These are phyloP conservation scores for Rhododendron simsii DNA, from an alignment of 148 eudicot species.

Conservation along the genomic window DNA sequence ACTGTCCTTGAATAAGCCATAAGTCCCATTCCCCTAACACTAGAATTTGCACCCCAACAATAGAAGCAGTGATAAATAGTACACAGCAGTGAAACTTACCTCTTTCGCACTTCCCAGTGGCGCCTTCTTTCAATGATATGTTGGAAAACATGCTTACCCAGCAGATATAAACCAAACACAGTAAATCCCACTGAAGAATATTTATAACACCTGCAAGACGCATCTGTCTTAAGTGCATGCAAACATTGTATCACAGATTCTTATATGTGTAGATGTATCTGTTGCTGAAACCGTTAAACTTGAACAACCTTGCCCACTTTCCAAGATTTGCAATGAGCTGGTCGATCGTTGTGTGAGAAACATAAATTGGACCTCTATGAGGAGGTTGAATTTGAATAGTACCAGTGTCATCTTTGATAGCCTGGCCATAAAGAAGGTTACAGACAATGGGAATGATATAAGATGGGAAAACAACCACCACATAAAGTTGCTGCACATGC, in stretches of 20 bases:
- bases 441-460: background rate
- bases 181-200: slow-evolving; percentile 82
- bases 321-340: slow-evolving; percentile 94
- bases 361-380: slow-evolving; percentile 92
- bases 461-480: background rate
- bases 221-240: background rate
- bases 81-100: slow-evolving; percentile 37
- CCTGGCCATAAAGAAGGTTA: slow-evolving; percentile 10
- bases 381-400: slow-evolving; percentile 84
- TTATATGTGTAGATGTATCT: background rate
- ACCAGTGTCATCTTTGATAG: slow-evolving; percentile 79
- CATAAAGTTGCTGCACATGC: background rate
- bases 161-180: slow-evolving; percentile 67
- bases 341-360: slow-evolving; percentile 73
- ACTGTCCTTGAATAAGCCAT: background rate
- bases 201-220: slow-evolving; percentile 69
- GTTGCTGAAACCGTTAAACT: background rate
- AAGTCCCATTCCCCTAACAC: background rate
- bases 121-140: slow-evolving; percentile 81
- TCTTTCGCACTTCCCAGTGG: slow-evolving; percentile 74
- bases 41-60: background rate
- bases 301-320: slow-evolving; percentile 82
- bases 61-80: background rate
- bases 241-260: background rate
- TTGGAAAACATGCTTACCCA: slow-evolving; percentile 77